Evolutionary conservation across 305 asterid genomes (phyloP).

Genomic region (Fraxinus floribunda): DNA sequence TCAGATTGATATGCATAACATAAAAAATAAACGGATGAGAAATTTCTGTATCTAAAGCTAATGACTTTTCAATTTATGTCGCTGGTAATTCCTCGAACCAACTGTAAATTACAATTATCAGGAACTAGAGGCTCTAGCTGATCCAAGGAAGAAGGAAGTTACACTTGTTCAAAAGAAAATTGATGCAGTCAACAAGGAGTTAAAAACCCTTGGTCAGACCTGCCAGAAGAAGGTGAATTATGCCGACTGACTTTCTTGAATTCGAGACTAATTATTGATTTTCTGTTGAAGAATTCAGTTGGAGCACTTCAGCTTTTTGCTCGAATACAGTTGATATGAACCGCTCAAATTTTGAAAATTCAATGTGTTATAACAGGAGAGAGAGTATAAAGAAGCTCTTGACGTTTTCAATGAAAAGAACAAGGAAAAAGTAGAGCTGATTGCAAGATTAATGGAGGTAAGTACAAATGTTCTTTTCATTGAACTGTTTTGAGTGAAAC

Average conservation of each 20-base stretch:
- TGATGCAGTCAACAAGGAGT: conserved; percentile 79
- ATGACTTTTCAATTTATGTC: background rate
- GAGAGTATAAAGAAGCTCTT: conserved; percentile 92
- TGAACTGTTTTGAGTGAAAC: background rate
- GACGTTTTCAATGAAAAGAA: conserved; percentile 91
- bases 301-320: background rate
- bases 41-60: background rate
- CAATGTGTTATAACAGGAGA: conserved; percentile 54
- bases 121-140: conserved; percentile 83
- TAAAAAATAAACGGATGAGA: background rate
- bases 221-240: conserved; percentile 93
- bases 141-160: conserved; percentile 95
- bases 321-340: background rate
- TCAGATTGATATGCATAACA: background rate
- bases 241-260: background rate
- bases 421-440: conserved; percentile 85
- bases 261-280: background rate
- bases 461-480: conserved; percentile 20
- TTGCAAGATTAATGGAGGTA: conserved; percentile 96
- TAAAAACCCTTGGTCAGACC: conserved; percentile 79
- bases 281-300: background rate
- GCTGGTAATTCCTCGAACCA: background rate
- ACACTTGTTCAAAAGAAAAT: conserved; percentile 72
- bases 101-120: conserved; percentile 30
- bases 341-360: background rate